Base-by-base conservation (phyloP, 768 basidiomycete species). In the Fomitopsis serialis region DNA sequence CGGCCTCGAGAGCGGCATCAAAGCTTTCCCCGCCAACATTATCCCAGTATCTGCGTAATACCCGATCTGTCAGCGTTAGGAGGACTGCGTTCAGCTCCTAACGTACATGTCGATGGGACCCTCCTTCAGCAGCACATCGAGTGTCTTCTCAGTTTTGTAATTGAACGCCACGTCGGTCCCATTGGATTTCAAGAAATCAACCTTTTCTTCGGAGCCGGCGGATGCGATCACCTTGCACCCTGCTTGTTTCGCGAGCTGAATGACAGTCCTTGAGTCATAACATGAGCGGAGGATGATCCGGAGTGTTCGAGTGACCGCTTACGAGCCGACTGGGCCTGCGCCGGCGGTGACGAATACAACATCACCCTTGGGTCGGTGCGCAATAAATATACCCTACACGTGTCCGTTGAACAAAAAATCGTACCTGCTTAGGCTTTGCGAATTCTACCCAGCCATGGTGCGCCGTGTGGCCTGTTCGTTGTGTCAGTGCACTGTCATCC, bases 191-290 rank as follows among this genome's bases (percentile, higher is more conserved):
- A 85, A 45, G 61, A 78, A 85, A 3, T 71, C 63, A 9, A 89
- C 83, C 66, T 91, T 89, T 48, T 85, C 82, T n/a, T 88, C 84
- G 0, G 80, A 78, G 2, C 89, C 85, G 0, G 85, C 82, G 0
- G 82, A 85, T 0, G 78, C 84, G 45, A 91, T 85, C 29, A 89
- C 87, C 59, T 82, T 85, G 35, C 73, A 54, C 0, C 77, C 77
- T 0, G 68, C 63, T 1, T 57, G 57, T 56, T 77, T 75, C 23
- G 76, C 75, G 21, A 77, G 57, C 61, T 78, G 74, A 29, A 71
- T 64, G 45, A 76, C 73, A 7, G 60, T 61, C 1, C 60, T 61
- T 40, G 4, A n/a, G 10, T 12, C 27, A 1, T 4, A 27, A 4
- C 50, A 60, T 25, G 22, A 17, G 35, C 25, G 23, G 54, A 32